Evolutionary conservation across 2,329 filamentous ascomycete genomes (phyloP), one percentile per base, ranked within the genome.

Genomic region (Gremmenia infestans): DNA sequence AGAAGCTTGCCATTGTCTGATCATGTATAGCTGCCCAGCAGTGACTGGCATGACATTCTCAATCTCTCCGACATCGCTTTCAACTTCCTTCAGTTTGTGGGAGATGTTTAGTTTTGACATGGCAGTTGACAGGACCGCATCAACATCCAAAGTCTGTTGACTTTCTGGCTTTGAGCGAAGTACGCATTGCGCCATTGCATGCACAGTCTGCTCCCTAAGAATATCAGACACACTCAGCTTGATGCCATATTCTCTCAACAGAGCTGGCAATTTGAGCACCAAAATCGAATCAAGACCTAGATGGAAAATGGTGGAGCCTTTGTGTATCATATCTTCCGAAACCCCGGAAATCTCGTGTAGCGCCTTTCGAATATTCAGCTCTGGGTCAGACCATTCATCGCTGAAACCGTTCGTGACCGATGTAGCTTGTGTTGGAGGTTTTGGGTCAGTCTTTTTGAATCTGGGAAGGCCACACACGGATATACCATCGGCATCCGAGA

Each of bases 251-350:
- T 81, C 87, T 43, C 82, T 84, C 4, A 97, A 74, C 7, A 91
- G 75, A 0, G 86, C 81, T 8, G 85, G 83, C 3, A 91, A 84
- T 66, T 94, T 95, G 73, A 97, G 94, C 1, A 91, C 87, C 60
- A 87, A 93, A 70, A 97, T 96, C 0, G 92, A 97, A 69, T 97
- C 92, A 1, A 97, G 81, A 0, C 92, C 92, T 1, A 97, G 78
- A 60, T 94, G 86, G 70, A 94, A 96, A 12, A 96, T 81, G 0
- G 81, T 89, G 50, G 85, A 81, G 0, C 77, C 74, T 54, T 77
- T 78, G 2, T 73, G 71, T 51, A 96, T 88, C 1, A 82, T 75
- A 0, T 76, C 67, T 17, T 76, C 71, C 0, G 84, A 74, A 0
- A 87, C 72, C 15, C 80, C 81, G 0, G 91, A 88, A 0, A 92